These are phyloP conservation scores for Mallotus nudiflorus DNA, from an alignment of 345 rosid species.

Conservation along the genomic window DNA sequence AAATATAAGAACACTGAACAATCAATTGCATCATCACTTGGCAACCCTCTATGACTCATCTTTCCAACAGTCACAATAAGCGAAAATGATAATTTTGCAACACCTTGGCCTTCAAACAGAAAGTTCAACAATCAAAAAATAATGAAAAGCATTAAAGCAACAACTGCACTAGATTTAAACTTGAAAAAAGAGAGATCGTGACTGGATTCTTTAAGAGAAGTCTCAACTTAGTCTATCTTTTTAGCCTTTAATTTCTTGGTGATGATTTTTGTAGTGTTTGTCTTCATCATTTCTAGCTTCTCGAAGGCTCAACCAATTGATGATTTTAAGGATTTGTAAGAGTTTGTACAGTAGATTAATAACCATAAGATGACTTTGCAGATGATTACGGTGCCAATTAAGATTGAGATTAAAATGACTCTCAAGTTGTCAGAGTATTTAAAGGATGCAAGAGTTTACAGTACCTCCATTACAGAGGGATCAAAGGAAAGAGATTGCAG, in stretches of 20 bases:
- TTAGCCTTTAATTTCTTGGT: slow-evolving; percentile 79
- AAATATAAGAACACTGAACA: slow-evolving; percentile 88
- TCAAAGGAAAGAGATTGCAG: too few species aligned
- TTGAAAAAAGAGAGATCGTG: slow-evolving; percentile 95
- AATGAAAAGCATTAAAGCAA: slow-evolving; percentile 83
- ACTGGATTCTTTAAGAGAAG: slow-evolving; percentile 88
- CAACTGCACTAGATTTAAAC: slow-evolving; percentile 99
- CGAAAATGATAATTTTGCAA: slow-evolving; percentile 84
- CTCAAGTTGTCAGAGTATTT: slow-evolving; percentile 81
- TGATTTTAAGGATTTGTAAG: slow-evolving; percentile 88
- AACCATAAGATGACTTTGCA: slow-evolving; percentile 97
- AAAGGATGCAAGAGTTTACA: slow-evolving; percentile 33
- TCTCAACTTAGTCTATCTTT: slow-evolving; percentile 95
- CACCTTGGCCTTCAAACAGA: slow-evolving; percentile 89
- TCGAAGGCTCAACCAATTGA: slow-evolving; percentile 93
- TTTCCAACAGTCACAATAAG: slow-evolving; percentile 76
- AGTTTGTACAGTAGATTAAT: slow-evolving; percentile 90
- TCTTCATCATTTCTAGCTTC: slow-evolving; percentile 92
- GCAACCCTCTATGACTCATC: slow-evolving; percentile 93
- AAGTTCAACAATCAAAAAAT: slow-evolving; percentile 89
- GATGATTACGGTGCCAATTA: slow-evolving; percentile 84
- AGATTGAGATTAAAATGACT: slow-evolving; percentile 87
- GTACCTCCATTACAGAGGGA: slow-evolving; percentile 23
- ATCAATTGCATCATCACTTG: slow-evolving; percentile 79
- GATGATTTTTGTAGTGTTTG: slow-evolving; percentile 53